A percentile compares a stretch with the other conserved stretches of the same genome.
Evolutionary conservation across 306 rosid species (phyloP).

Genomic region (Lotus japonicus): DNA sequence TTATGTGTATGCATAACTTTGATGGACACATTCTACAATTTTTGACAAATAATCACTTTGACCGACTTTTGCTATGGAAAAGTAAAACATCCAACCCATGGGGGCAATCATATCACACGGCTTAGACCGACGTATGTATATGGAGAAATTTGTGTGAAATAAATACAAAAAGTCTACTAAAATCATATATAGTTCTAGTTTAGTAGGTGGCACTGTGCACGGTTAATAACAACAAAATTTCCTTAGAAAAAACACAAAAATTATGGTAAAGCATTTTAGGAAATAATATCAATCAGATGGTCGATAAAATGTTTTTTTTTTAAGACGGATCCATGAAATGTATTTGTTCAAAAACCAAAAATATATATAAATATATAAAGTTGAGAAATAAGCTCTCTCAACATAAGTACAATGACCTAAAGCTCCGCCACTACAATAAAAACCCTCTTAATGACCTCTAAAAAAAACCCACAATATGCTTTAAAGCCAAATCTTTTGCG

Average conservation of each 20-base stretch:
- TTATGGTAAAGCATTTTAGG: background rate
- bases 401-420: too few relatives aligned
- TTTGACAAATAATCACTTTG: conserved; percentile 50
- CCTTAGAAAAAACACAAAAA: too few relatives aligned
- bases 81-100: conserved; percentile 40
- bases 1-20: conserved; percentile 1
- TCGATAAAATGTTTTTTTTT: too few relatives aligned
- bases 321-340: too few relatives aligned
- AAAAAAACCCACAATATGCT: too few relatives aligned
- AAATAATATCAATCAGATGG: background rate
- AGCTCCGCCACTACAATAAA: too few relatives aligned
- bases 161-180: background rate
- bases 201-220: background rate
- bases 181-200: background rate
- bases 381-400: too few relatives aligned
- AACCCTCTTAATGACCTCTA: too few relatives aligned
- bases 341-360: too few relatives aligned
- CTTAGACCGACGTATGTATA: too few relatives aligned
- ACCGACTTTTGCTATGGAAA: conserved; percentile 44
- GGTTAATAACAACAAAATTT: conserved; percentile 19
- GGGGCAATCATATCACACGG: conserved; percentile 38
- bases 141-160: conserved; percentile 14
- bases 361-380: too few relatives aligned
- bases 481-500: too few relatives aligned
- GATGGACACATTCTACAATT: conserved; percentile 36